Evolutionary conservation across 2,329 filamentous ascomycete genomes (phyloP).

Genomic region (Mollisiaceae sp.): DNA sequence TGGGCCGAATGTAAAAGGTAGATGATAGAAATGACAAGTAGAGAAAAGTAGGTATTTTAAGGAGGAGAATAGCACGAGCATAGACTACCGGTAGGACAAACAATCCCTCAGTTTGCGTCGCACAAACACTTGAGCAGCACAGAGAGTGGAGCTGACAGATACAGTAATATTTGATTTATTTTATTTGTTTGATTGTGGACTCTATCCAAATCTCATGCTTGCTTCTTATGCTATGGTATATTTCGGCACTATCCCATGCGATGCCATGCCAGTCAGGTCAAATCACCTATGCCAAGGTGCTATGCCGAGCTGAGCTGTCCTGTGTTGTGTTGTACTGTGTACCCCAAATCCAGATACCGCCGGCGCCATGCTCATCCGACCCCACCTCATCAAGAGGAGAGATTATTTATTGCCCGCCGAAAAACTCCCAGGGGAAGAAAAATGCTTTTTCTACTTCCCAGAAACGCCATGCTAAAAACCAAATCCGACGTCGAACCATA

Average conservation of each 20-base stretch:
- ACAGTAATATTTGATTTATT: neutral
- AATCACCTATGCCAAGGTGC: conserved; percentile 2
- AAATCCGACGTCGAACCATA: neutral
- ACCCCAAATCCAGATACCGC: neutral
- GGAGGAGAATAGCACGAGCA: no score
- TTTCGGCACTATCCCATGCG: neutral
- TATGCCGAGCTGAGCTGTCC: neutral
- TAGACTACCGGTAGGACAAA: no score
- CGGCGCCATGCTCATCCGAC: neutral
- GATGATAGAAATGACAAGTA: no score
- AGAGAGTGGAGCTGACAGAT: neutral
- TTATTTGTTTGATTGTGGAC: neutral
- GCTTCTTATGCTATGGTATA: neutral
- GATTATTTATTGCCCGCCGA: neutral
- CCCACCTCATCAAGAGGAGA: conserved; percentile 2
- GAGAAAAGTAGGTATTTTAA: no score
- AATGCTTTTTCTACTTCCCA: conserved; percentile 6
- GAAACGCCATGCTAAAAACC: conserved; percentile 10
- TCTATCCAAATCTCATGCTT: neutral
- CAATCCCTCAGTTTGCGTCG: neutral
- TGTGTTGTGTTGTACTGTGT: neutral
- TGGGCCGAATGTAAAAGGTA: no score
- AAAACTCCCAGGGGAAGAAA: neutral
- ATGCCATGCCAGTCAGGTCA: conserved; percentile 10
- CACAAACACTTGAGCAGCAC: conserved; percentile 1